Evolutionary conservation across 495 filamentous ascomycete species (phyloP).

Genomic region (Penicillium pancosmium): DNA sequence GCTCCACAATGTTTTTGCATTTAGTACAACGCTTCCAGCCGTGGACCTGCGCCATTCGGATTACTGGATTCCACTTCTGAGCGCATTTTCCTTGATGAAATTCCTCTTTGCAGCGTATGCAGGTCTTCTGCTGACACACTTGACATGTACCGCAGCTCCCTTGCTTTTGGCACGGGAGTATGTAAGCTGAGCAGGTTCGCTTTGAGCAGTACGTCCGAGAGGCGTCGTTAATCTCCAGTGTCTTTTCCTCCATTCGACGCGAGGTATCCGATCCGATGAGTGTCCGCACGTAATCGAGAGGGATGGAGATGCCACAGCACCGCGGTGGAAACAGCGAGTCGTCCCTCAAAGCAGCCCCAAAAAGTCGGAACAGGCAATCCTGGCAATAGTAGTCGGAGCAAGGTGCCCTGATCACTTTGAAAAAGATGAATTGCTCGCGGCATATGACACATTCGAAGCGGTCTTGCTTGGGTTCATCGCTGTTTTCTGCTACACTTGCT

Average conservation of each 20-base stretch:
- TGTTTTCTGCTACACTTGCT: not conserved
- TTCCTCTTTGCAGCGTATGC: not conserved
- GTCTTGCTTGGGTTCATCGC: not conserved
- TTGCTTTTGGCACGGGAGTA: conserved; percentile 22
- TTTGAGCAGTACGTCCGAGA: conserved; percentile 35
- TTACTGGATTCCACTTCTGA: not conserved
- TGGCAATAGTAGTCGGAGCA: conserved; percentile 44
- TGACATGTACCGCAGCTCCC: conserved; percentile 1
- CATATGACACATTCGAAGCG: conserved; percentile 18
- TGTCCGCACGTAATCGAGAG: conserved; percentile 12
- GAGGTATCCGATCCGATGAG: conserved; percentile 20
- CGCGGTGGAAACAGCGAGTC: conserved; percentile 42
- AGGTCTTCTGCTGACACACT: conserved; percentile 1
- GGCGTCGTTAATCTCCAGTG: conserved; percentile 27
- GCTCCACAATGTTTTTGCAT: conserved; percentile 31
- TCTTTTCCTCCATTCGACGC: conserved; percentile 15
- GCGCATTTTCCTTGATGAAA: conserved; percentile 3
- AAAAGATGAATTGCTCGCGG: not conserved
- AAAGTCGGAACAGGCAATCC: conserved; percentile 32
- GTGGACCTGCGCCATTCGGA: conserved; percentile 12
- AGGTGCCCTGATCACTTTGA: conserved; percentile 16
- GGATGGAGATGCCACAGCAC: conserved; percentile 37
- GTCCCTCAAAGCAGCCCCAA: conserved; percentile 31
- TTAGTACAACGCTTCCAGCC: conserved; percentile 28
- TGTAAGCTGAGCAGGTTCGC: conserved; percentile 27